These are phyloP conservation scores for Clausena lansium DNA, from an alignment of 345 rosid species.

Conservation along the genomic window DNA sequence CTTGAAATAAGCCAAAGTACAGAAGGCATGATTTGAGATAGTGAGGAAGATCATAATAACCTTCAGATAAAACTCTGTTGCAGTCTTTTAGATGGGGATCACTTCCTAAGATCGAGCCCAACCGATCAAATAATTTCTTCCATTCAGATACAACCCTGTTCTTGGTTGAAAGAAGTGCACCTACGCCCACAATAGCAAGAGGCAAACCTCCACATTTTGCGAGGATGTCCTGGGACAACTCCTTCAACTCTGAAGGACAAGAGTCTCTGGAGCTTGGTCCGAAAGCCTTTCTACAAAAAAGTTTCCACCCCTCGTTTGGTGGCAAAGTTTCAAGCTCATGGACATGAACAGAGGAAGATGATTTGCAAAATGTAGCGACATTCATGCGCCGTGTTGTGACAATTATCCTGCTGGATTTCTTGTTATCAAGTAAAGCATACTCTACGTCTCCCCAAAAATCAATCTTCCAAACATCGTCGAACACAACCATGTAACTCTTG, in stretches of 20 bases:
- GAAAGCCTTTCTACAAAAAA: too few species aligned
- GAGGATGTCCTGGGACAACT: too few species aligned
- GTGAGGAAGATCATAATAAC: conserved; percentile 25
- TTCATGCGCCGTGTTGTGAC: conserved; percentile 13
- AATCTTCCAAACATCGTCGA: conserved; percentile 21
- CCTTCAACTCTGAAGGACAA: too few species aligned
- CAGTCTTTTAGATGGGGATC: conserved; percentile 1
- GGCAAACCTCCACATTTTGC: too few species aligned
- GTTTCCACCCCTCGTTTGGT: too few species aligned
- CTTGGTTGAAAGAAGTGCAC: conserved; percentile 12
- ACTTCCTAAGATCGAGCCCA: conserved; percentile 4
- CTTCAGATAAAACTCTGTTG: conserved; percentile 10
- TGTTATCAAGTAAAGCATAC: conserved; percentile 17
- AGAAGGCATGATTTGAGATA: conserved; percentile 18
- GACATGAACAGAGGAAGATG: too few species aligned
- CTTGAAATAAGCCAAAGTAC: conserved; percentile 28
- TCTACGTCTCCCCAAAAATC: conserved; percentile 19
- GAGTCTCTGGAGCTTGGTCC: too few species aligned
- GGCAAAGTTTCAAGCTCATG: conserved; percentile 8
- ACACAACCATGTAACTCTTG: conserved; percentile 18
- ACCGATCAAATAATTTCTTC: neutral
- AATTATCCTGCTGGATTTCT: conserved; percentile 12
- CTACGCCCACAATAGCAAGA: neutral
- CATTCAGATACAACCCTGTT: conserved; percentile 7
- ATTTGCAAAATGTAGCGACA: neutral